Percentiles rank a stretch among this genome's conserved stretches.
These are phyloP conservation scores for Nigrospora oryzae DNA, from an alignment of 2,329 filamentous ascomycete genomes.

Conservation along the genomic window DNA sequence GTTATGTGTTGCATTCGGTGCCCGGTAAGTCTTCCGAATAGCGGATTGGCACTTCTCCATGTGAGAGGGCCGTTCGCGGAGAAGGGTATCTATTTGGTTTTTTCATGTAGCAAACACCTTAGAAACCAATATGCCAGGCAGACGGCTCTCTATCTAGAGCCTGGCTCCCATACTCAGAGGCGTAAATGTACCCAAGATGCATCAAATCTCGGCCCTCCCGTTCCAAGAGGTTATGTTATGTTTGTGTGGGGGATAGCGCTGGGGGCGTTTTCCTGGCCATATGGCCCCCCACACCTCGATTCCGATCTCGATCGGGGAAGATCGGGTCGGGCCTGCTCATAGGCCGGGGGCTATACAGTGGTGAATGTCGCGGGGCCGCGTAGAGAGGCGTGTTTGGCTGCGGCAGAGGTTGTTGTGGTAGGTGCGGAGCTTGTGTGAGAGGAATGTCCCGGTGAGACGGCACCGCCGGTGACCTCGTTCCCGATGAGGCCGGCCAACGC, in stretches of 20 bases:
- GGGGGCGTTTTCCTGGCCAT: conserved; percentile 14
- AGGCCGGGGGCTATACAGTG: conserved; percentile 11
- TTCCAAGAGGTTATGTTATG: too few relatives aligned
- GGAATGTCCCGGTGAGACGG: conserved; percentile 11
- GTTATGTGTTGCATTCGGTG: too few relatives aligned
- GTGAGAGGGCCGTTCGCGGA: too few relatives aligned
- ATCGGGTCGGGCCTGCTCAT: conserved; percentile 17
- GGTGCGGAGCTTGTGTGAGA: conserved; percentile 8
- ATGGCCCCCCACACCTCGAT: conserved; percentile 18
- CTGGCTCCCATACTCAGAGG: too few relatives aligned
- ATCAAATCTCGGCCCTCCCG: too few relatives aligned
- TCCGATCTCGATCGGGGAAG: conserved; percentile 22
- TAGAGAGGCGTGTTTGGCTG: conserved; percentile 15
- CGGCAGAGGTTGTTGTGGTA: conserved; percentile 15
- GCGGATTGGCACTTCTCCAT: too few relatives aligned
- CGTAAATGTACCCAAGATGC: too few relatives aligned
- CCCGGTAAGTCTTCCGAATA: too few relatives aligned
- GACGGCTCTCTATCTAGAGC: too few relatives aligned
- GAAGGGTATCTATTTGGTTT: too few relatives aligned
- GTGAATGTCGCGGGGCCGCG: conserved; percentile 11
- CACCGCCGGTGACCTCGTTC: conserved; percentile 18
- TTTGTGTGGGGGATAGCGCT: conserved; percentile 5
- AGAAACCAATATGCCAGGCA: too few relatives aligned
- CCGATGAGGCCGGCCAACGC: conserved; percentile 11
- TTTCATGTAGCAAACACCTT: too few relatives aligned